Base-by-base conservation (phyloP, 306 rosid species). In the Pyrus betulifolia region DNA sequence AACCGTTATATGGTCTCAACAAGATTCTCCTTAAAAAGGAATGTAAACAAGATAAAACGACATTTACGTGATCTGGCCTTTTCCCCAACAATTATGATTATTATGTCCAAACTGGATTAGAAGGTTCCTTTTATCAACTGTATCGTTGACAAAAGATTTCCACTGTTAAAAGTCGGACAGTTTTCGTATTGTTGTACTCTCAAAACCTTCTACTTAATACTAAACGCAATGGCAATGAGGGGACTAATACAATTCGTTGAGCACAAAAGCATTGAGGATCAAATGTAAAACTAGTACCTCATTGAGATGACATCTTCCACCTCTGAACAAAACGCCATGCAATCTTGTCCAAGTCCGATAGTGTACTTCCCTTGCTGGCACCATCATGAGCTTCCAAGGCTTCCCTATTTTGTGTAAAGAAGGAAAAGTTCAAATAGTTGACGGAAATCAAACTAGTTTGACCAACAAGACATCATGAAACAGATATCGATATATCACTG, bases 281-380 rank as follows among this genome's bases (percentile, higher is more conserved):
- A 61, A 49, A 81, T 69, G 22, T 38, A 72, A 71, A 76, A 66
- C 59, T 65, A 72, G 31, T 75, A 95, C 99, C 99, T 96, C 99
- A 96, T 92, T 18, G 99, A 96, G 87, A 96, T 91, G 84, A 96
- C 96, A 88, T 96, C 99, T 89, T 96, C 99, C 18, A 88, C 78
- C 67, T 96, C 99, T 3, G 94, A 80, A 66, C 99, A 96, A 86
- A 96, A 96, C 6, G 96, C 91, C 99, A 96, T 87, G 87, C 97
- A 92, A 84, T 96, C 98, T 78, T 96, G 99, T 70, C 99, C 99
- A 7, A 96, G 98, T 62, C 99, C 99, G 27, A 95, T 95, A 5
- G 99, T 92, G 83, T 95, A 92, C 63, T 95, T 95, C 83, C 99
- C 99, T 89, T 96, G 79, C 98, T 96, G 5, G 87, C 98, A 64